Evolutionary conservation across 495 filamentous ascomycete genomes (phyloP).

Genomic region (Hypomontagnella submonticulosa): DNA sequence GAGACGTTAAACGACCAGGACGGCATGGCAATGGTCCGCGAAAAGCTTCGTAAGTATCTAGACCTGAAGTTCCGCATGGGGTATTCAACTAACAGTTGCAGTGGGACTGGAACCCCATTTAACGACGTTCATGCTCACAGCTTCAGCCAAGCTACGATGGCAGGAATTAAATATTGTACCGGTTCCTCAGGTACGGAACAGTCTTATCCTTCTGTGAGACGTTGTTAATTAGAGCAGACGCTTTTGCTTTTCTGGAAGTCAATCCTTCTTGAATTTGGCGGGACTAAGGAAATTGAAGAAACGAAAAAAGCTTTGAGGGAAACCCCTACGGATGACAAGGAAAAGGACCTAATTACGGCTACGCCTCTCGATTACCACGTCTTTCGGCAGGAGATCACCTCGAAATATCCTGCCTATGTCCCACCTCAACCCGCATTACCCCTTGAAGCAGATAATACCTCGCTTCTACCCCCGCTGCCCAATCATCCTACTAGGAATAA

Average conservation of each 20-base stretch:
- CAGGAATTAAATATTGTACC: conserved; percentile 72
- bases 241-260: conserved; percentile 91
- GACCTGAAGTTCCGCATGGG: conserved; percentile 3
- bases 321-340: conserved; percentile 57
- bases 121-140: conserved; percentile 76
- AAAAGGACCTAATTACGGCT: conserved; percentile 77
- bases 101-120: conserved; percentile 73
- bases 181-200: conserved; percentile 36
- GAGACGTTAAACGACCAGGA: conserved; percentile 64
- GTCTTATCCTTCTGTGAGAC: not conserved
- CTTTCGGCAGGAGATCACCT: conserved; percentile 97
- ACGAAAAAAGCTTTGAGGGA: conserved; percentile 75
- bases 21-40: conserved; percentile 51
- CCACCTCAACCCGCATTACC: conserved; percentile 86
- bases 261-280: conserved; percentile 85
- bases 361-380: conserved; percentile 96
- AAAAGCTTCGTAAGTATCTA: conserved; percentile 54
- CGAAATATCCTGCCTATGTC: conserved; percentile 96
- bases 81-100: conserved; percentile 48
- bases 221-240: conserved; percentile 50
- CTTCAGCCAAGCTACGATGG: conserved; percentile 84
- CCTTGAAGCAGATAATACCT: conserved; percentile 88
- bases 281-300: conserved; percentile 72
- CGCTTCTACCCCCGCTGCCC: conserved; percentile 85
- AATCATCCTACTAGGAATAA: conserved; percentile 70